Conservation (phyloP, 345 rosid species). For the Zanthoxylum bungeanum region DNA sequence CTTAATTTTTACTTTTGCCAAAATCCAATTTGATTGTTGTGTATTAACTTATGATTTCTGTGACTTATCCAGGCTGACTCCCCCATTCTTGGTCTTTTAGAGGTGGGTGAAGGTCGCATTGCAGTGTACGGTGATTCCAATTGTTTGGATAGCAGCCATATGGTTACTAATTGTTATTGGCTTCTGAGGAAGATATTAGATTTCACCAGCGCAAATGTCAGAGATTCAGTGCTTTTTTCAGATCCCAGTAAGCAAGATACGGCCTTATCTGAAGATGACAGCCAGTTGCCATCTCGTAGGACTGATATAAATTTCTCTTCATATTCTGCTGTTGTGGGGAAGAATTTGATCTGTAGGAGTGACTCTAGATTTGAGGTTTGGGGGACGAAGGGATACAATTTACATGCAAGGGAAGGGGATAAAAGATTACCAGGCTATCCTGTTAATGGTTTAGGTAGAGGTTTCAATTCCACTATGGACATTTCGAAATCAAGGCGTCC, state of each 20-base stretch:
- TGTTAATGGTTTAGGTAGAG: slow-evolving; percentile 54
- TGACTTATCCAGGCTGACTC: slow-evolving; percentile 62
- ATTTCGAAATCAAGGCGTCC: slow-evolving; percentile 33
- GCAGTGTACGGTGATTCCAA: slow-evolving; percentile 96
- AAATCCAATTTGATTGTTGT: background rate
- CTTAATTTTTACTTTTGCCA: background rate
- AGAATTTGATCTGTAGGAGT: slow-evolving; percentile 65
- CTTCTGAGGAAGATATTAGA: slow-evolving; percentile 83
- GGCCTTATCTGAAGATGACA: slow-evolving; percentile 57
- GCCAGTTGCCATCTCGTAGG: slow-evolving; percentile 77
- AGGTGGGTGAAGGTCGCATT: slow-evolving; percentile 71
- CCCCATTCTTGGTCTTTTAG: slow-evolving; percentile 84
- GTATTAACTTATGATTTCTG: slow-evolving; percentile 11
- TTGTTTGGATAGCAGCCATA: slow-evolving; percentile 95
- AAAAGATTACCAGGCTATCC: slow-evolving; percentile 69
- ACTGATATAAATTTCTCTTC: slow-evolving; percentile 83
- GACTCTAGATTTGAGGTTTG: slow-evolving; percentile 94
- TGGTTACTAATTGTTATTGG: slow-evolving; percentile 98
- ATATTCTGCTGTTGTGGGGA: slow-evolving; percentile 74
- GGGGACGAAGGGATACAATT: slow-evolving; percentile 84
- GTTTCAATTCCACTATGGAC: slow-evolving; percentile 48
- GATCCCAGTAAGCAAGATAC: slow-evolving; percentile 45
- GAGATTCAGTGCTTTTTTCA: slow-evolving; percentile 76
- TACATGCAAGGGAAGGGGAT: slow-evolving; percentile 68
- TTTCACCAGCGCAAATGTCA: slow-evolving; percentile 62